These are phyloP conservation scores for Mortierella alpina DNA, from an alignment of 192 early-diverging fungal species.

Conservation along the genomic window DNA sequence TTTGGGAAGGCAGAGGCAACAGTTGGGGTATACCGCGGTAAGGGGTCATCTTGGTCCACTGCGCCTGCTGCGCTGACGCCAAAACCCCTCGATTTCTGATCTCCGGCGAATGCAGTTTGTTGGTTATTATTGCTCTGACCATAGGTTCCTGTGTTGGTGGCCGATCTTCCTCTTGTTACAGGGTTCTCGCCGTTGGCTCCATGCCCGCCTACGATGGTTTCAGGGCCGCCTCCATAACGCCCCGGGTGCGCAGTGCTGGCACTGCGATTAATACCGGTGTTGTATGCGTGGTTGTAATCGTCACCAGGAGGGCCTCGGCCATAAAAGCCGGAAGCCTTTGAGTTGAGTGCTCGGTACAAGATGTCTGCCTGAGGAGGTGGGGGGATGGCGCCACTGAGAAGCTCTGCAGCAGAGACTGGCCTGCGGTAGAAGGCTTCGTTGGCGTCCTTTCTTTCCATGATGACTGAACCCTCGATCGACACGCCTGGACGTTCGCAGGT, in stretches of 20 bases:
- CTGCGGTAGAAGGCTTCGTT: constrained; percentile 86
- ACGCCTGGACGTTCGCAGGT: constrained; percentile 1
- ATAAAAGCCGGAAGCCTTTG: constrained; percentile 18
- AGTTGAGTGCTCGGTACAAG: constrained; percentile 35
- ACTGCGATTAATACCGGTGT: constrained; percentile 10
- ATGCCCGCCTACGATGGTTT: not conserved
- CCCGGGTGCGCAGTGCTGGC: not conserved
- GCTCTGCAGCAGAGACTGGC: constrained; percentile 80
- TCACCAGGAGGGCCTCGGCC: constrained; percentile 2
- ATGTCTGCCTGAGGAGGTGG: constrained; percentile 84
- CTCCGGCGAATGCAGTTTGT: too few species aligned
- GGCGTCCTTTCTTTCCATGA: constrained; percentile 86
- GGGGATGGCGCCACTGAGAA: constrained; percentile 80
- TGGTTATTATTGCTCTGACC: too few species aligned
- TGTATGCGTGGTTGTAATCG: not conserved
- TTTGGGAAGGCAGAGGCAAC: not conserved
- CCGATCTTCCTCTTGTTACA: constrained; percentile 8
- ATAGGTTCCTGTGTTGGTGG: not conserved
- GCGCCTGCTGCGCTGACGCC: not conserved
- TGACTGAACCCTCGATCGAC: constrained; percentile 69
- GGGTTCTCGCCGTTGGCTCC: not conserved
- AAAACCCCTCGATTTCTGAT: not conserved
- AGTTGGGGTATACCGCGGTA: not conserved
- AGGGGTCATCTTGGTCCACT: not conserved
- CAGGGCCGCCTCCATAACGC: constrained; percentile 11